These are phyloP conservation scores for Hordeum marinum DNA, from an alignment of 176 grass and related monocot species.

Conservation along the genomic window DNA sequence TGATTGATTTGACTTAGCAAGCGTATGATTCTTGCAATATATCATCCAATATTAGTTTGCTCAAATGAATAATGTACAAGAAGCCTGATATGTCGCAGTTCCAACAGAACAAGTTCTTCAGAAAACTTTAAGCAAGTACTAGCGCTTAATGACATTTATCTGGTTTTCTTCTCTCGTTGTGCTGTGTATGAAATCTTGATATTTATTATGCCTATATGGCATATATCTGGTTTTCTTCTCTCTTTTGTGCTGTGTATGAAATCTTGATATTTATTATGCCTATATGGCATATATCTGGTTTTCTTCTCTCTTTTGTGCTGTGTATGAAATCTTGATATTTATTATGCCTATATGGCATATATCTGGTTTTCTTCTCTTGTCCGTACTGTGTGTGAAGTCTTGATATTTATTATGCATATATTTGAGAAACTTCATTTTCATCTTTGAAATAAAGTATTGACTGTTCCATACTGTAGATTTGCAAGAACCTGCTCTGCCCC, in stretches of 20 bases:
- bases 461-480: slow-evolving; percentile 51
- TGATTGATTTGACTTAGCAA: background rate
- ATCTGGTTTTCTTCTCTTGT: background rate
- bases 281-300: background rate
- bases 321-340: background rate
- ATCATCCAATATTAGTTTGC: background rate
- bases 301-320: background rate
- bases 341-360: background rate
- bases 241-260: background rate
- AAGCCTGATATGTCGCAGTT: background rate
- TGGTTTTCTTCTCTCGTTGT: background rate
- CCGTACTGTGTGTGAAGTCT: background rate
- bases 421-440: background rate
- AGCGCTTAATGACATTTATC: background rate
- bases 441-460: background rate
- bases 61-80: background rate
- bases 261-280: background rate
- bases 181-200: background rate
- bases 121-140: background rate
- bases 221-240: background rate
- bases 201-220: background rate
- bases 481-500: slow-evolving; percentile 59
- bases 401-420: background rate
- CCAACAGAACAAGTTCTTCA: background rate
- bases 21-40: background rate